Evolutionary conservation across 805 yeast species (phyloP), one percentile per base, ranked within the genome.

Genomic region (Nakazawaea anatomiae): DNA sequence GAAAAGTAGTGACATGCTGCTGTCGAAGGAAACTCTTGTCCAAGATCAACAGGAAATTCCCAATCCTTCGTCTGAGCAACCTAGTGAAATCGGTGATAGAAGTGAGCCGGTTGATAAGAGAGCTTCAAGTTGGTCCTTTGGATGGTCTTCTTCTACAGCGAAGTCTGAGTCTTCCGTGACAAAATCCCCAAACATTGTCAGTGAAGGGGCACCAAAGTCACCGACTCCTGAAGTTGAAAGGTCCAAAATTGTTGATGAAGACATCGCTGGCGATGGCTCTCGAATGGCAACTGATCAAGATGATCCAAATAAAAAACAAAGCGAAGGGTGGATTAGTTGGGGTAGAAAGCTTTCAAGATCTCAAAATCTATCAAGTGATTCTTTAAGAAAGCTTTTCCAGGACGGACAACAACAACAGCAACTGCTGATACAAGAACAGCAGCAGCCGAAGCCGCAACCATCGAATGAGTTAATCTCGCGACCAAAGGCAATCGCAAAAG

Each of bases 321-420:
- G 27, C 11, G 53, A 50, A 11, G 32, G 53, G 8, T 50, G 53
- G 53, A 46, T 50, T 8, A 44, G 29, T 36, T 50, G 53, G 53
- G 52, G 52, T 10, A 41, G 46, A 39, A 50, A 42, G 25, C 18
- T 50, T 5, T 45, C 53, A 14, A 41, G 35, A n/a, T 42, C 46
- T 6, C 42, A 46, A 14, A 50, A 46, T 35, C 14, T 50, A 8
- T 50, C 54, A 1, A 41, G 50, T 41, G 56, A 53, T 6, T 51
- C 54, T 10, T 38, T 51, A 39, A 39, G 54, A 11, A 42, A 42
- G 25, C 34, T 53, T 5, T 50, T 53, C 25, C 36, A 39, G 25
- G 48, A 47, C 30, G 47, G 44, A 28, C 43, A 35, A 18, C 45
- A 42, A 29, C 41, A n/a, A 25, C 8, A 28, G 12, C 39, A 38